Base-by-base conservation (phyloP, 2,329 filamentous ascomycete species). In the Chrysoporthe austroafricana region DNA sequence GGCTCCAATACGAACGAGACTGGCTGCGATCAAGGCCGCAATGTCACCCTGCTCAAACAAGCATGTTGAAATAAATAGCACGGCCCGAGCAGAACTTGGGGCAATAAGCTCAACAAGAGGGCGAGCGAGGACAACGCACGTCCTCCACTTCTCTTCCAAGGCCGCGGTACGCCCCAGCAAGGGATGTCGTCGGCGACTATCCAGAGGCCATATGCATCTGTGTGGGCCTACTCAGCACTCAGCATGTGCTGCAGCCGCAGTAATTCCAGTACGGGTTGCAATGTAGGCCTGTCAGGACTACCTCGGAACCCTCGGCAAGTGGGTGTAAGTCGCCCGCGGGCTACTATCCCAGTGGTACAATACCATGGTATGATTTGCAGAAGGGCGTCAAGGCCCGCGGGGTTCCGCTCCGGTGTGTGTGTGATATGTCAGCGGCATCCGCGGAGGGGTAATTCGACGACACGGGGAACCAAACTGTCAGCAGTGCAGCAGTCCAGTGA, bases 271-370 rank as follows among this genome's bases (percentile, higher is more conserved):
- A 26, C 14, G 21, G 21, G 13, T 57, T 39, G 4, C 32, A 6
- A 39, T 57, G 21, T 54, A 54, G 26, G 50, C 50, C 21, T 32
- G 50, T 21, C 50, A 54, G 32, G 2, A 32, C 14, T 16, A 26
- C 50, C 32, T 26, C 54, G 54, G 54, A 21, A 57, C 14, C 21
- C 54, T 57, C 54, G 54, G 54, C 34, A 57, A 57, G 50, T 54
- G 50, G 50, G 44, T 46, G 44, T 16, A 46, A 46, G 44, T 46
- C 13, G 44, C 44, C 44, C 44, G 44, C 44, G 44, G 54, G 14
- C 36, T 57, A 14, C 54, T 36, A 57, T n/a, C 34, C 7, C 9
- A 13, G 54, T 54, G 50, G 14, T 54, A 13, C 14, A 14, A 54
- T 54, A 54, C 50, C 32, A 8, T 26, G 32, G 26, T 54, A 34